Evolutionary conservation across 2,329 filamentous ascomycete species (phyloP).

Genomic region (Orbilia ellipsospora): DNA sequence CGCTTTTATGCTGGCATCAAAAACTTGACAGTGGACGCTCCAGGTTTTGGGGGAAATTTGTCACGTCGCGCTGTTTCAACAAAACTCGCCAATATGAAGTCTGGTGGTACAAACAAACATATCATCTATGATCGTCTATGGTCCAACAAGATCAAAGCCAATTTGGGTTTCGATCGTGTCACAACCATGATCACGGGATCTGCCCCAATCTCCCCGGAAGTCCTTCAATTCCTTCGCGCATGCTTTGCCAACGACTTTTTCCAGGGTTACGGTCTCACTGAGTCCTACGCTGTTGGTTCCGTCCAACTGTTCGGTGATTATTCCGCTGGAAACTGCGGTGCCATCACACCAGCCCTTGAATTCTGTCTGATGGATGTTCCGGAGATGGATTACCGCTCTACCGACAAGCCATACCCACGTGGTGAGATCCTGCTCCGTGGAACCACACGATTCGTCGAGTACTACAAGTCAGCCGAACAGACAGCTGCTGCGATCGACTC

Average conservation of each 20-base stretch:
- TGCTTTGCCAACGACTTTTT: constrained; percentile 81
- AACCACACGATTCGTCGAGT: constrained; percentile 82
- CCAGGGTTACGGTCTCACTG: constrained; percentile 94
- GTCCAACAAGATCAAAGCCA: constrained; percentile 86
- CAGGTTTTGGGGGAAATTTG: constrained; percentile 82
- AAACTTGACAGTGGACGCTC: constrained; percentile 78
- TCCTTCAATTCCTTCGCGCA: constrained; percentile 88
- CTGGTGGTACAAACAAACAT: constrained; percentile 81
- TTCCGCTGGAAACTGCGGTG: constrained; percentile 82
- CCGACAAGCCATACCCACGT: constrained; percentile 88
- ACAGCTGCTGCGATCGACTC: constrained; percentile 82
- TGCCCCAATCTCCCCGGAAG: constrained; percentile 85
- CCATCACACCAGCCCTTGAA: constrained; percentile 75
- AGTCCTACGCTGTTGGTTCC: constrained; percentile 83
- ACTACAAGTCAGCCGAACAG: constrained; percentile 90
- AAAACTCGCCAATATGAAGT: constrained; percentile 82
- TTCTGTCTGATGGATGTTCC: constrained; percentile 85
- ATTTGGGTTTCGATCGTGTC: constrained; percentile 80
- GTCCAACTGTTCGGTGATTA: constrained; percentile 78
- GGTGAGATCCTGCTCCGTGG: constrained; percentile 89
- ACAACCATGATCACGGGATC: constrained; percentile 85
- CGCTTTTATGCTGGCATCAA: constrained; percentile 87
- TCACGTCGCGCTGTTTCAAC: constrained; percentile 81
- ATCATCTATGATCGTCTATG: constrained; percentile 86
- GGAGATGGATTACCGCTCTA: constrained; percentile 90